Evolutionary conservation across 192 early-diverging fungal genomes (phyloP), one percentile per base, ranked within the genome.

Genomic region (Coemansia sp.): DNA sequence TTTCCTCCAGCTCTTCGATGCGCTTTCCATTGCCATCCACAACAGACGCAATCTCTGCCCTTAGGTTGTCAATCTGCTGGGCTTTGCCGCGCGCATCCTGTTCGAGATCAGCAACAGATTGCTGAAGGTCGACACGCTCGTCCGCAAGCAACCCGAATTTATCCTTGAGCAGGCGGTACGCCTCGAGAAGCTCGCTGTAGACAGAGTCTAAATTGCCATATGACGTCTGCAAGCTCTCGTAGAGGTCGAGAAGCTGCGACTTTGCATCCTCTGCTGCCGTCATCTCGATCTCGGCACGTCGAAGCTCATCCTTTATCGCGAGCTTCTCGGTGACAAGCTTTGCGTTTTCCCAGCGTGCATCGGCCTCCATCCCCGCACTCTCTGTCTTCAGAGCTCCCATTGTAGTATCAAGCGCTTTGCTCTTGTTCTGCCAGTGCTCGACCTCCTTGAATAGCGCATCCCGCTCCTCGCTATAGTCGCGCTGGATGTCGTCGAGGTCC

Each of bases 401-500:
- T 19, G 80, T 63, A 14, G 50, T 56, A 52, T 82, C 74, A 8
- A 82, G 68, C n/a, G 67, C 54, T 42, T 50, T 57, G 52, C 74
- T 71, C 62, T 69, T 73, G 3, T 22, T 20, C 57, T 76, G 80
- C 80, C 80, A 82, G 48, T 82, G 80, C 13, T 32, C 66, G 35
- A 82, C 75, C 56, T 82, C 80, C 20, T 62, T 67, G 41, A 49
- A 43, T 9, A 82, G 59, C 9, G 80, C 67, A 33, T 74, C 74
- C 41, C 75, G 70, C 62, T 82, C 80, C 19, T 73, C 80, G 63
- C 71, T 61, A 70, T 69, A 82, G 36, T 73, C 74, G 9, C 71
- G 63, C 63, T 82, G 80, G 4, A 82, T 73, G 20, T 82, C 80
- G 49, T 82, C 80, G 9, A 82, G 54, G 55, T 82, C 80, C 49